phyloP scores from a whole-genome alignment of 1,139 yeast genomes.

The Candida gigantensis region DNA sequence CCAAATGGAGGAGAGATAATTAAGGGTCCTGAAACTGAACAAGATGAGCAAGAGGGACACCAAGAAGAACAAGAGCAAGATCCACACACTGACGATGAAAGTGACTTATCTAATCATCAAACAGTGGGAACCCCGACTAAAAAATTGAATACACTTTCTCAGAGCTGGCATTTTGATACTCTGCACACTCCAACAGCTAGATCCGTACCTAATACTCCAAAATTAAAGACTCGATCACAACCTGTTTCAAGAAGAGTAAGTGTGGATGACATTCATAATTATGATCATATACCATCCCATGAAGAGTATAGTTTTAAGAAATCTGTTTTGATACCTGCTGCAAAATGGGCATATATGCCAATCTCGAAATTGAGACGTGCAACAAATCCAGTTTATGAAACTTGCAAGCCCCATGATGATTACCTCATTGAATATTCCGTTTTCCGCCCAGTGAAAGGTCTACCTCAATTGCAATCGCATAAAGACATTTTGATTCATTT shows the following conservation, averaged over 20 bases:
- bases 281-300: conserved; percentile 7
- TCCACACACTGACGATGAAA: no score
- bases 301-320: conserved; percentile 22
- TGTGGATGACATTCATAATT: conserved; percentile 9
- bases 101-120: no score
- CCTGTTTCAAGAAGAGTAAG: conserved; percentile 15
- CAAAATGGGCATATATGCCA: conserved; percentile 28
- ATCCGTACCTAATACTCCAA: conserved; percentile 12
- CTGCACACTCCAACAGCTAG: conserved; percentile 1
- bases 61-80: no score
- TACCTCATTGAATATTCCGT: conserved; percentile 31
- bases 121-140: no score
- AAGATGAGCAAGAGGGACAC: no score
- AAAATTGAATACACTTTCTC: conserved; percentile 6
- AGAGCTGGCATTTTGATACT: conserved; percentile 9
- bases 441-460: conserved; percentile 22
- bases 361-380: conserved; percentile 12
- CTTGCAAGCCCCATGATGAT: conserved; percentile 8
- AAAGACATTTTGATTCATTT: conserved; percentile 20
- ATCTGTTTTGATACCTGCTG: conserved; percentile 30
- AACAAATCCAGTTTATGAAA: background rate
- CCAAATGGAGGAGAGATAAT: no score
- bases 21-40: no score
- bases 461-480: conserved; percentile 19
- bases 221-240: conserved; percentile 11